Evolutionary conservation across 2,329 filamentous ascomycete genomes (phyloP).

Genomic region (Pseudogymnoascus sp.): DNA sequence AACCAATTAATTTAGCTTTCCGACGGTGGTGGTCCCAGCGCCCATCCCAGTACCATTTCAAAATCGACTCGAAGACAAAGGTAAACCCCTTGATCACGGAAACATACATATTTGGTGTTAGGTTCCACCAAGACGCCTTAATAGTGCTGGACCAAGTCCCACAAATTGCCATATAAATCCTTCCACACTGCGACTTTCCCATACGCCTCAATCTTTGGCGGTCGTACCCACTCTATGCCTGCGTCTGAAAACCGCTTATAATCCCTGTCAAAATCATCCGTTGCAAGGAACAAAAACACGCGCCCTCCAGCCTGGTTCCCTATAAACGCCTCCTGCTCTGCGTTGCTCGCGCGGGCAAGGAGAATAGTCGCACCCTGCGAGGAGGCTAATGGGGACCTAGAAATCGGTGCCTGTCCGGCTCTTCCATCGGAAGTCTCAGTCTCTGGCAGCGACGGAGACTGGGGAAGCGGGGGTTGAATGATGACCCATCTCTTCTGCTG

Average conservation of each 20-base stretch:
- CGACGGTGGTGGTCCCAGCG: background rate
- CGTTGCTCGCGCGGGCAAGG: background rate
- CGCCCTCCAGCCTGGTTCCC: slow-evolving; percentile 7
- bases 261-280: slow-evolving; percentile 1
- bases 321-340: slow-evolving; percentile 5
- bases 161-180: slow-evolving; percentile 7
- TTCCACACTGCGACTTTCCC: background rate
- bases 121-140: background rate
- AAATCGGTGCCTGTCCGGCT: background rate
- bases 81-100: too few relatives aligned
- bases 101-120: too few relatives aligned
- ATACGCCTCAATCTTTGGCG: background rate
- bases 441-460: background rate
- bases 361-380: background rate
- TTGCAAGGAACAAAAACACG: slow-evolving; percentile 12
- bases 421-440: background rate
- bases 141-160: slow-evolving; percentile 1
- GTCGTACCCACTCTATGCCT: background rate
- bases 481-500: slow-evolving; percentile 5
- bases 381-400: background rate
- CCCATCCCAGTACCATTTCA: background rate
- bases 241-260: background rate
- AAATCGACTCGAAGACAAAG: too few relatives aligned
- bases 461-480: background rate
- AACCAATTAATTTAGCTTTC: background rate